Percentiles rank a stretch among this genome's conserved stretches.
phyloP scores from a whole-genome alignment of 306 rosid species.

The Castanea mollissima region DNA sequence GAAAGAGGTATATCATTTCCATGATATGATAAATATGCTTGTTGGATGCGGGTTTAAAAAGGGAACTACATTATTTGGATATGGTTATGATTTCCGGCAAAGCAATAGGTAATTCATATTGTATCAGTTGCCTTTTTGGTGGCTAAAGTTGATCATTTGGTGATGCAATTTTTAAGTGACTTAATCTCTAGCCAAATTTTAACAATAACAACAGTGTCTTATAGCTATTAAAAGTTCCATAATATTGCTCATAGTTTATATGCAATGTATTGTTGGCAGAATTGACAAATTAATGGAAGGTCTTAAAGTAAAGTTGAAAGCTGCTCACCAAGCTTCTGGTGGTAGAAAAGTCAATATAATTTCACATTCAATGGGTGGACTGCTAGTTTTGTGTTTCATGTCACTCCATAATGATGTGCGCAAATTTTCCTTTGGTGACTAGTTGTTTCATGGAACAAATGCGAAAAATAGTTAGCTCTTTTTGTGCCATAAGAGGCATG shows the following conservation, averaged over 20 bases:
- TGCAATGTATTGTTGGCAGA: slow-evolving; percentile 41
- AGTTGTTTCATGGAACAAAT: slow-evolving; percentile 26
- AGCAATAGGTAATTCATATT: slow-evolving; percentile 65
- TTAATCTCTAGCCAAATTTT: not conserved
- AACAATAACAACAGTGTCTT: not conserved
- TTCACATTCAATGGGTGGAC: slow-evolving; percentile 95
- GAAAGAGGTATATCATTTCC: slow-evolving; percentile 77
- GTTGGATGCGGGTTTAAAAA: slow-evolving; percentile 75
- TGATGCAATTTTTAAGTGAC: not conserved
- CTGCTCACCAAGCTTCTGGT: slow-evolving; percentile 82
- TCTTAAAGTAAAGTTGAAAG: slow-evolving; percentile 69
- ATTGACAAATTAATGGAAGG: slow-evolving; percentile 71
- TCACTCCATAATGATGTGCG: slow-evolving; percentile 73
- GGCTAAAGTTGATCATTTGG: not conserved
- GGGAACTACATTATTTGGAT: slow-evolving; percentile 94
- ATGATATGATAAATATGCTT: slow-evolving; percentile 88
- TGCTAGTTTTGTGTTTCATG: slow-evolving; percentile 69
- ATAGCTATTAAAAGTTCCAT: slow-evolving; percentile 2
- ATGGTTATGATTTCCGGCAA: slow-evolving; percentile 93
- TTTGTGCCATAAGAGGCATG: not conserved
- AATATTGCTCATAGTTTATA: not conserved
- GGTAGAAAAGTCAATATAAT: slow-evolving; percentile 85
- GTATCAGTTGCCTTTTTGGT: not conserved
- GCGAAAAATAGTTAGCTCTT: slow-evolving; percentile 3
- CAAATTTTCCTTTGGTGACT: slow-evolving; percentile 24